These are phyloP conservation scores for Podosphaera xanthii DNA, from an alignment of 2,329 filamentous ascomycete genomes.

Conservation along the genomic window DNA sequence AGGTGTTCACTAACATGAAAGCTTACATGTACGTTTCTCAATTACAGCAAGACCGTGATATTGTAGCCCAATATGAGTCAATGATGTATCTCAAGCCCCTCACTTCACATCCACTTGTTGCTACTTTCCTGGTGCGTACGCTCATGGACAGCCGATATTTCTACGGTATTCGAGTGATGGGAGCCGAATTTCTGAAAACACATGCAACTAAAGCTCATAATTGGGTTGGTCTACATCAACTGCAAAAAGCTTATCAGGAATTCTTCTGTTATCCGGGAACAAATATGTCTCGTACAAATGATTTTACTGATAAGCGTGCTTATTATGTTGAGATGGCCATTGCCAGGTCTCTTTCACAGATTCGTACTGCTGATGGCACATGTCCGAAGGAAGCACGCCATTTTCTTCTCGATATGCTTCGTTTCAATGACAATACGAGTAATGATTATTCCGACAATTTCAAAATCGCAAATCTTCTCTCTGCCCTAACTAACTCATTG, in stretches of 20 bases:
- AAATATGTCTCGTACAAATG: slow-evolving; percentile 64
- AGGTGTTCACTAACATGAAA: slow-evolving; percentile 56
- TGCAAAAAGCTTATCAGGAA: slow-evolving; percentile 67
- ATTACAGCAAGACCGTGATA: slow-evolving; percentile 86
- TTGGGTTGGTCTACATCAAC: slow-evolving; percentile 62
- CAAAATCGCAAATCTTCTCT: slow-evolving; percentile 66
- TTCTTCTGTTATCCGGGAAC: slow-evolving; percentile 68
- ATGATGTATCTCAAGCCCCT: slow-evolving; percentile 50
- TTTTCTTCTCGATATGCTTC: slow-evolving; percentile 72
- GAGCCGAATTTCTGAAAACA: slow-evolving; percentile 53
- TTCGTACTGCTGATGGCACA: slow-evolving; percentile 31
- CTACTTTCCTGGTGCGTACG: slow-evolving; percentile 73
- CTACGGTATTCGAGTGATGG: slow-evolving; percentile 73
- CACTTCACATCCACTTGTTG: slow-evolving; percentile 55
- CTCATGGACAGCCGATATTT: slow-evolving; percentile 85
- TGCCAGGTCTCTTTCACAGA: slow-evolving; percentile 52
- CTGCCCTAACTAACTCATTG: slow-evolving; percentile 33
- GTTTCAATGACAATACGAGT: slow-evolving; percentile 83
- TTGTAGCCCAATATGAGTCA: slow-evolving; percentile 64
- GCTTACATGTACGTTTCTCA: slow-evolving; percentile 97
- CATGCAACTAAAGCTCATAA: slow-evolving; percentile 50
- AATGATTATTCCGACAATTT: slow-evolving; percentile 77
- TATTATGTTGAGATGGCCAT: slow-evolving; percentile 76
- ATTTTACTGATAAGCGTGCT: slow-evolving; percentile 68
- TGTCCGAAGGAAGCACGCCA: slow-evolving; percentile 59